Conservation (phyloP, 2,329 filamentous ascomycete genomes). For the Calonectria pauciramosa region DNA sequence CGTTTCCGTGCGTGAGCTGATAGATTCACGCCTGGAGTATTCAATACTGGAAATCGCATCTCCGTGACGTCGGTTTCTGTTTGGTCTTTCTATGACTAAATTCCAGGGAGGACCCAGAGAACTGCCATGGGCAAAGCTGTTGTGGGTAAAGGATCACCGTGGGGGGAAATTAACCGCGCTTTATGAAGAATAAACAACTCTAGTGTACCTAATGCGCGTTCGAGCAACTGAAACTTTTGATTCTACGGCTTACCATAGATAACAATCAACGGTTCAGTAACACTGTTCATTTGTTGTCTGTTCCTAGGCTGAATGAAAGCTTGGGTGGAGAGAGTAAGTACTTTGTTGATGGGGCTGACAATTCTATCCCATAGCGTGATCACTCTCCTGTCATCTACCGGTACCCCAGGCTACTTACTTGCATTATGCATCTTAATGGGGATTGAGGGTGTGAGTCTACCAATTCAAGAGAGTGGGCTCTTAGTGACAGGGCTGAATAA, state of each 20-base stretch:
- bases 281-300: background rate
- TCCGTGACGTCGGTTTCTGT: background rate
- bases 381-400: background rate
- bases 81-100: background rate
- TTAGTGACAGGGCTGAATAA: background rate
- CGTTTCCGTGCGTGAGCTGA: background rate
- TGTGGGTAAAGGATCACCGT: background rate
- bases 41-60: background rate
- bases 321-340: no score
- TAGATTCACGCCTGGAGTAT: background rate
- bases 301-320: no score
- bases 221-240: background rate
- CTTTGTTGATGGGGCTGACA: background rate
- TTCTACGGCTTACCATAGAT: background rate
- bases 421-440: background rate
- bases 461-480: background rate
- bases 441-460: background rate
- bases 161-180: background rate
- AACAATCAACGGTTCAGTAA: background rate
- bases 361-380: background rate
- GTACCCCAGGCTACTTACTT: background rate
- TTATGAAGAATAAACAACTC: background rate
- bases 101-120: background rate
- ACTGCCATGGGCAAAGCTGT: background rate
- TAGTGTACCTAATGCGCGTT: background rate